Evolutionary conservation across 148 eudicot species (phyloP), one percentile per base, ranked within the genome.

Genomic region (Cornus suecica): DNA sequence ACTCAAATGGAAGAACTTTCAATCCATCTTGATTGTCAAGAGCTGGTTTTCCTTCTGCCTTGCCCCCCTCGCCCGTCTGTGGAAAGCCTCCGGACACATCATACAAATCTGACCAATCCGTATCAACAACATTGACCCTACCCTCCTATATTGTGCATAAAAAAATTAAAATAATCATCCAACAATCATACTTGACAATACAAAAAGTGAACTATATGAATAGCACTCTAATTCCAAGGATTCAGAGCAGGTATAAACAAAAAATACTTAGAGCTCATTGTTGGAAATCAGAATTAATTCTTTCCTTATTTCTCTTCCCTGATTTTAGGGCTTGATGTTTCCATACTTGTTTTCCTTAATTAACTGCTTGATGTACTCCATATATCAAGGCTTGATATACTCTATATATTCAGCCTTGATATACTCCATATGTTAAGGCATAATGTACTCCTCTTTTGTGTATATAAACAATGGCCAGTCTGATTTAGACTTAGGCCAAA

Each of bases 1-100:
- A 95, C 87, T 95, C 99, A 78, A 95, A 95, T 1, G 99, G 99
- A 72, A 92, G 97, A 68, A 90, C 88, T 81, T 91, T 95, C 25
- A 80, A 88, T 29, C 89, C 97, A 75, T 92, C 96, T 67, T 73
- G 86, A 45, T 89, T 91, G 71, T 87, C 91, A 67, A 82, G 75
- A 74, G 88, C 86, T 76, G 80, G 90, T 69, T 85, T 92, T 45
- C 80, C 89, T 72, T 89, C 97, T 48, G 76, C 79, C 80, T 90
- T 83, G 66, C 71, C 79, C 68, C 75, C 89, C 58, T 85, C 90
- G 23, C 69, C 82, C 34, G 79, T 81, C 70, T 24, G 76, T 10
- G 93, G 92, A 79, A 90, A 90, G 65, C 88, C 94, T 52, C 69
- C 76, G 23, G 87, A 79, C 71, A 76, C 80, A 76, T 88, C 92